Evolutionary conservation across 441 rosid species (phyloP).

Genomic region (Lepidium campestre): DNA sequence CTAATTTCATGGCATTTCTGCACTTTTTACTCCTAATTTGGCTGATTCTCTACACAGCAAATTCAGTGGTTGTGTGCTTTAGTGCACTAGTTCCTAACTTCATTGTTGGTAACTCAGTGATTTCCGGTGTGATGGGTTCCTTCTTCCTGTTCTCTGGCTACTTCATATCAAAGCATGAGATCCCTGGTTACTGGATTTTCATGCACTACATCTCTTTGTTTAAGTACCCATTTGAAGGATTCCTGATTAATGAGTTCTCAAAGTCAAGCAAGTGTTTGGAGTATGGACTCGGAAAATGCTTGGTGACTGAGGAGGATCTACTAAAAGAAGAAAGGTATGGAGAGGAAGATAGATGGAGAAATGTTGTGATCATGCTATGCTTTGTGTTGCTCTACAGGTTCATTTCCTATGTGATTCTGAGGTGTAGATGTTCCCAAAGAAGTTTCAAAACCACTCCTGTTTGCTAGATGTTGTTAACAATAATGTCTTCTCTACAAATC

Average conservation of each 20-base stretch:
- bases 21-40: conserved; percentile 75
- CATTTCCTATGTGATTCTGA: conserved; percentile 67
- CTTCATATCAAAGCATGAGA: conserved; percentile 74
- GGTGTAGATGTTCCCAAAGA: conserved; percentile 62
- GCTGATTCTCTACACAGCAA: conserved; percentile 91
- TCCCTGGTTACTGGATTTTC: conserved; percentile 81
- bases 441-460: conserved; percentile 30
- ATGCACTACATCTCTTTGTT: conserved; percentile 87
- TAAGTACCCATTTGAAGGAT: conserved; percentile 94
- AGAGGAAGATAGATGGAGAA: conserved; percentile 63
- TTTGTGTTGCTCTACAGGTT: conserved; percentile 78
- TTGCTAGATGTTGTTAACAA: conserved; percentile 21
- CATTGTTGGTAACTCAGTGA: conserved; percentile 84
- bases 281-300: conserved; percentile 57
- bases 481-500: neutral
- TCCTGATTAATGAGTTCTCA: conserved; percentile 86
- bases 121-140: conserved; percentile 91
- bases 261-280: conserved; percentile 65
- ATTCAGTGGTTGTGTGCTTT: conserved; percentile 90
- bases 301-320: conserved; percentile 60
- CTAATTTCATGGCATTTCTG: conserved; percentile 56
- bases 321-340: conserved; percentile 75
- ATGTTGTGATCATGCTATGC: conserved; percentile 64
- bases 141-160: conserved; percentile 91
- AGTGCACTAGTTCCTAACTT: conserved; percentile 91